phyloP scores from a whole-genome alignment of 2,329 filamentous ascomycete species.

The Cladophialophora chaetospira region DNA sequence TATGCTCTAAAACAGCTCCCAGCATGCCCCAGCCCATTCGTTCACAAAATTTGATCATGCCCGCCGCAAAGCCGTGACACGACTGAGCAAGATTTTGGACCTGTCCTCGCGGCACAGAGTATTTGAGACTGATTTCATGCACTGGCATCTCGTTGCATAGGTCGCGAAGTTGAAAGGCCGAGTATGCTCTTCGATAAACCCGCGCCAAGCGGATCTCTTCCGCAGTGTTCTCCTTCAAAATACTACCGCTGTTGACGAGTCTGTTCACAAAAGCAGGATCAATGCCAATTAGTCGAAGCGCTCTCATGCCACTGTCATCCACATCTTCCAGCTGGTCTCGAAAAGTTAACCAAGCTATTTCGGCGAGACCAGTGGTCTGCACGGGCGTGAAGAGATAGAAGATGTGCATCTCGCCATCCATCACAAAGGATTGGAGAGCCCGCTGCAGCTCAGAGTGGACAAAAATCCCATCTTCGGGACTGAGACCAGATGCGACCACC shows the following conservation, averaged over 20 bases:
- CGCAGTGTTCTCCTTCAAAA: constrained; percentile 62
- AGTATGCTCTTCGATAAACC: constrained; percentile 72
- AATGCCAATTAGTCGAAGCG: constrained; percentile 68
- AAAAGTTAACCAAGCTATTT: constrained; percentile 72
- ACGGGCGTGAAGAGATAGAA: constrained; percentile 77
- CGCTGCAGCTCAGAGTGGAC: constrained; percentile 68
- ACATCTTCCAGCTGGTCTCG: constrained; percentile 69
- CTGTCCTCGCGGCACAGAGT: constrained; percentile 67
- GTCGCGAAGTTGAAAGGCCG: constrained; percentile 75
- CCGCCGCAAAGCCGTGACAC: constrained; percentile 75
- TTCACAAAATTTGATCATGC: constrained; percentile 78
- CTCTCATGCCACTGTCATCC: constrained; percentile 71
- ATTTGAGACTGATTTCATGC: constrained; percentile 69
- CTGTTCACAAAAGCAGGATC: constrained; percentile 65
- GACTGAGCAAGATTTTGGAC: constrained; percentile 74
- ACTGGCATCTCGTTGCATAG: constrained; percentile 76
- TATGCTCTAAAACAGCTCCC: constrained; percentile 72
- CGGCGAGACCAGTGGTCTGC: constrained; percentile 52
- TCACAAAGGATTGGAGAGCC: constrained; percentile 71
- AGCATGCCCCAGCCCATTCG: constrained; percentile 66
- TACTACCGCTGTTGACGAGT: constrained; percentile 66
- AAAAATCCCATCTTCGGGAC: constrained; percentile 74
- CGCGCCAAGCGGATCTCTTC: constrained; percentile 63
- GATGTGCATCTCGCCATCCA: constrained; percentile 79
- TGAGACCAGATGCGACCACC: constrained; percentile 70